These are phyloP conservation scores for Melastoma candidum DNA, from an alignment of 441 rosid genomes.

Conservation along the genomic window DNA sequence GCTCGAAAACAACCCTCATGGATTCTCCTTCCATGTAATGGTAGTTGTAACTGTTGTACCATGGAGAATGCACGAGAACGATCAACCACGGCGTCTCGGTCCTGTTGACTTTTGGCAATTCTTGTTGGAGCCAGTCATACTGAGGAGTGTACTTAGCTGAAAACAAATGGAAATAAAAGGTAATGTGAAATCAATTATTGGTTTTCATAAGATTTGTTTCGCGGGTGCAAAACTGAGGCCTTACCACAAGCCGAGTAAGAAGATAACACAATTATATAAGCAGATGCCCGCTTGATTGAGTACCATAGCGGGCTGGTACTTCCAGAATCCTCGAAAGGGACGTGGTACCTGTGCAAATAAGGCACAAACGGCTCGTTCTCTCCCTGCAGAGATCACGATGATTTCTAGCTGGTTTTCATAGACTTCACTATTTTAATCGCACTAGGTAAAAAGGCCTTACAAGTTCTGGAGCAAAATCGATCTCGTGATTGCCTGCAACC, in stretches of 20 bases:
- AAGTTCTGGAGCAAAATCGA: conserved; percentile 40
- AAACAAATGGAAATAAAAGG: background rate
- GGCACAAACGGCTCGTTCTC: conserved; percentile 48
- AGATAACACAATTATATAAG: conserved; percentile 53
- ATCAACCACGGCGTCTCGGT: conserved; percentile 63
- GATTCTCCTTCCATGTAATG: conserved; percentile 77
- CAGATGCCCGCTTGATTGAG: conserved; percentile 48
- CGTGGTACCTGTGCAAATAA: conserved; percentile 29
- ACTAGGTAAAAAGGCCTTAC: conserved; percentile 21
- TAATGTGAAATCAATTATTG: background rate
- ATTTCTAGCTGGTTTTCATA: background rate
- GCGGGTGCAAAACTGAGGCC: background rate
- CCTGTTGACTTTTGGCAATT: conserved; percentile 50
- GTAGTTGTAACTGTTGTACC: conserved; percentile 47
- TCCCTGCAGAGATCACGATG: conserved; percentile 20
- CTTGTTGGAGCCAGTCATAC: conserved; percentile 43
- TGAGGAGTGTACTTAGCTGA: conserved; percentile 62
- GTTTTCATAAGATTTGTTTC: background rate
- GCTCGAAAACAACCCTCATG: conserved; percentile 57
- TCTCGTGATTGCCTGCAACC: conserved; percentile 59
- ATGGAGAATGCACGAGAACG: conserved; percentile 47
- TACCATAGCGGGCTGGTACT: conserved; percentile 62
- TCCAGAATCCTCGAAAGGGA: conserved; percentile 35
- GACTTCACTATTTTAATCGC: background rate
- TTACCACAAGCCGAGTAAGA: conserved; percentile 61